Evolutionary conservation across 768 basidiomycete species (phyloP).

Genomic region (Chalciporus chontae): DNA sequence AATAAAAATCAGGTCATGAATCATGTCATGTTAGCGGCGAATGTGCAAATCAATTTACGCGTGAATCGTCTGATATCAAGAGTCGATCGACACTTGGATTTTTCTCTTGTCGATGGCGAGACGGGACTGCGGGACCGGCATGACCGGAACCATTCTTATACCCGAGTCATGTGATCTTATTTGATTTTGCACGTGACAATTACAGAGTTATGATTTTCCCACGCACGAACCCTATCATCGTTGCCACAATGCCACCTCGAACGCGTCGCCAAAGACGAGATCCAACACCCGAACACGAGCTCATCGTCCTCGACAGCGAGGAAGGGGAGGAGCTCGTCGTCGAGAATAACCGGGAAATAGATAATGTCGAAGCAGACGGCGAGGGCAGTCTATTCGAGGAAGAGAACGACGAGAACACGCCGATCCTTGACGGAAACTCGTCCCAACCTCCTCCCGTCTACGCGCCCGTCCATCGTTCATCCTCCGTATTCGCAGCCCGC

Average conservation of each 20-base stretch:
- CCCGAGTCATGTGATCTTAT: constrained; percentile 10
- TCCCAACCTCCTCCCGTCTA: neutral
- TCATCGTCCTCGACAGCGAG: neutral
- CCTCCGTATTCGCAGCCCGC: constrained; percentile 15
- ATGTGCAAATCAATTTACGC: neutral
- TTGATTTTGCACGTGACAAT: no score
- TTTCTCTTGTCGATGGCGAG: neutral
- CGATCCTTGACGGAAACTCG: constrained; percentile 16
- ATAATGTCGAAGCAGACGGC: neutral
- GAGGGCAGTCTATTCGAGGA: constrained; percentile 7
- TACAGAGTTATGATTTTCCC: constrained; percentile 10
- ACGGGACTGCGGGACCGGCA: neutral
- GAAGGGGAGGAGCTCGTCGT: constrained; percentile 8
- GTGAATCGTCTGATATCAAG: neutral
- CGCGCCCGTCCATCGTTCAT: constrained; percentile 12
- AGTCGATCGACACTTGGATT: neutral
- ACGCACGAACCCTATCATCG: constrained; percentile 16
- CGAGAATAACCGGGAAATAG: constrained; percentile 15
- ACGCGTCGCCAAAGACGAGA: constrained; percentile 17
- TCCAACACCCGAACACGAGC: constrained; percentile 4
- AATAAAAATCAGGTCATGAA: no score
- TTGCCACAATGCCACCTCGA: constrained; percentile 9
- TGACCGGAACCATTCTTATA: constrained; percentile 3
- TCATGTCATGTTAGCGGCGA: neutral
- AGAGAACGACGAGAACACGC: constrained; percentile 20